A percentile compares a stretch with the other conserved stretches of the same genome.
These are phyloP conservation scores for Apium graveolens DNA, from an alignment of 129 eudicot species.

Conservation along the genomic window DNA sequence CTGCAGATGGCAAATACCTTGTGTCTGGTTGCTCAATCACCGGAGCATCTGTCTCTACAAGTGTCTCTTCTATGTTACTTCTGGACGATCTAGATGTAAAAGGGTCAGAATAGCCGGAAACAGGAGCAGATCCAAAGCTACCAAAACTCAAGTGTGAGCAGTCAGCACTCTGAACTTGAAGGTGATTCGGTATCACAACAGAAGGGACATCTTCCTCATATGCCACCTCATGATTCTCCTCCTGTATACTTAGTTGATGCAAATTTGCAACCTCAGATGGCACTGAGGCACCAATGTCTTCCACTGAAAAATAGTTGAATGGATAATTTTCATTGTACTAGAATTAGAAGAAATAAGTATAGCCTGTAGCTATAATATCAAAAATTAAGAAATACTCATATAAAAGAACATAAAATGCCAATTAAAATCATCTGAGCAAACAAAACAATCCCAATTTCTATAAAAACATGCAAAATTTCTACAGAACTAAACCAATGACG, in stretches of 20 bases:
- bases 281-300: constrained; percentile 47
- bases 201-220: constrained; percentile 63
- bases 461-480: neutral
- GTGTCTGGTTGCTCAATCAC: constrained; percentile 49
- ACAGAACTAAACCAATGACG: neutral
- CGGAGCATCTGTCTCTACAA: constrained; percentile 46
- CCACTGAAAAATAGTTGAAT: constrained; percentile 31
- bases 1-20: constrained; percentile 36
- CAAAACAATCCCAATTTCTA: neutral
- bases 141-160: constrained; percentile 95
- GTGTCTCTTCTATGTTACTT: constrained; percentile 49
- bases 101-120: constrained; percentile 42
- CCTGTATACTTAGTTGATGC: constrained; percentile 59
- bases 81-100: constrained; percentile 39
- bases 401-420: neutral
- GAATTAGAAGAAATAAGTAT: neutral
- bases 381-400: neutral
- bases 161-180: constrained; percentile 82
- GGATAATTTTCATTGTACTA: neutral
- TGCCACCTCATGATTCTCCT: constrained; percentile 42
- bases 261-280: constrained; percentile 66
- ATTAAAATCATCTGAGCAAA: neutral
- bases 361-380: neutral
- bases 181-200: constrained; percentile 80
- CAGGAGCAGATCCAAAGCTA: constrained; percentile 66